Evolutionary conservation across 2,329 filamentous ascomycete species (phyloP), one percentile per base, ranked within the genome.

Genomic region (Pseudonectria buxi): DNA sequence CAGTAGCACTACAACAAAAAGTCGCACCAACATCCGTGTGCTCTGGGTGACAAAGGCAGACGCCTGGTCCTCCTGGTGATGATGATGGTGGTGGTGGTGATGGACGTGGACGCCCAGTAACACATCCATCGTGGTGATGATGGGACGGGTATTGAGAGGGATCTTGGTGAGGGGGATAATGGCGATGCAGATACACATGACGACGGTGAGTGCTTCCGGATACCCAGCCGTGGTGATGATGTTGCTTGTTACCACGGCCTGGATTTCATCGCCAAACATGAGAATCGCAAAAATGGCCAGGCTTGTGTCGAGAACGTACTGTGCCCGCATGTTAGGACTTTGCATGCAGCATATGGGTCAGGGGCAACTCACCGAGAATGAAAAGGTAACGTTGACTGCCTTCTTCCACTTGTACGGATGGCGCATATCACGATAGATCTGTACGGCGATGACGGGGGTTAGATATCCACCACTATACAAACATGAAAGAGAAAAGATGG

Each of bases 131-230:
- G 88, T 95, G 24, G 81, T 81, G 45, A 95, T 76, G 48, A 96
- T 89, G 10, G 90, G 92, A 2, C 89, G 82, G 7, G 85, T 83
- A 57, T 89, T 94, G 25, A 95, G 69, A 0, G 89, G 88, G n/a
- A 95, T 80, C 63, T 98, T 98, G 25, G 90, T 95, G 33, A 98
- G 68, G 1, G 90, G 92, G 45, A 96, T 95, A 55, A 95, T 88
- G 54, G 83, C 83, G 49, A 96, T 85, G 59, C 89, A 90, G 43
- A 86, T 68, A 45, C 87, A 87, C 59, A 95, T 83, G 47, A 90
- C 68, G 30, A 90, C 64, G n/a, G 80, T 86, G 27, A 94, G 62
- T 2, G 68, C 71, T 10, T 74, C 65, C 1, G 90, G 86, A 56
- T 94, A 95, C 35, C 81, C 82, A 6, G 72, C 62, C 1, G 78